Evolutionary conservation across 2,329 filamentous ascomycete genomes (phyloP).

Genomic region (Xylariomycetidae sp.): DNA sequence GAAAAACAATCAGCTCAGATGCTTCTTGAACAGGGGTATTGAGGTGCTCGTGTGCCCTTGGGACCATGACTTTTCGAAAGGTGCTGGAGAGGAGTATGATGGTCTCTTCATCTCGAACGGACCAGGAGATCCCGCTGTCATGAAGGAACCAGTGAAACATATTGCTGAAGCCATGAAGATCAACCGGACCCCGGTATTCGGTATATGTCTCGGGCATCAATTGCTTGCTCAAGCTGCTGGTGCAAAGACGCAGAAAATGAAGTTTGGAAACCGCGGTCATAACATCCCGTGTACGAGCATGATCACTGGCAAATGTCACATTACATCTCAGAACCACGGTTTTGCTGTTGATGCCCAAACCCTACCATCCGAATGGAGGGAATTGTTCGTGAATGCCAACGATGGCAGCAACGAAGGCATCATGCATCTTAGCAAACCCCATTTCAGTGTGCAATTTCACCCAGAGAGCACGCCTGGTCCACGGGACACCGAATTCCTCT

Average conservation of each 20-base stretch:
- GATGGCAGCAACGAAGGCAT: slow-evolving; percentile 98
- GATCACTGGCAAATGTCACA: slow-evolving; percentile 94
- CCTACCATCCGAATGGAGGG: slow-evolving; percentile 76
- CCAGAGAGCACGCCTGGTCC: slow-evolving; percentile 95
- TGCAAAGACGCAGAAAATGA: slow-evolving; percentile 89
- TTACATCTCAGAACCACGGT: slow-evolving; percentile 98
- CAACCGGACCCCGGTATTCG: slow-evolving; percentile 83
- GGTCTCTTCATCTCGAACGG: slow-evolving; percentile 98
- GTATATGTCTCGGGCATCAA: slow-evolving; percentile 95
- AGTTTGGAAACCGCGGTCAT: slow-evolving; percentile 97
- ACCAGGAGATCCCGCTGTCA: slow-evolving; percentile 86
- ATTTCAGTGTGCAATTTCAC: slow-evolving; percentile 99
- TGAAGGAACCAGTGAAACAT: slow-evolving; percentile 75
- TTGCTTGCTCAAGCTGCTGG: slow-evolving; percentile 84
- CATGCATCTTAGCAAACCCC: slow-evolving; percentile 76
- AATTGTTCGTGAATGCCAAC: slow-evolving; percentile 97
- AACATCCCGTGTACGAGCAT: slow-evolving; percentile 98
- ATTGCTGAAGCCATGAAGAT: slow-evolving; percentile 72
- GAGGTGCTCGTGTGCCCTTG: slow-evolving; percentile 94
- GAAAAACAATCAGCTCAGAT: slow-evolving; percentile 97
- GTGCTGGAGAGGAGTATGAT: slow-evolving; percentile 81
- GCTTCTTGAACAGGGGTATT: slow-evolving; percentile 83
- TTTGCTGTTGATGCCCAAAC: slow-evolving; percentile 82
- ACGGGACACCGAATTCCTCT: slow-evolving; percentile 91
- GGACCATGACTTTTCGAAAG: slow-evolving; percentile 83